Evolutionary conservation across 805 yeast genomes (phyloP), one percentile per base, ranked within the genome.

Genomic region (Cyberlindnera mrakii): DNA sequence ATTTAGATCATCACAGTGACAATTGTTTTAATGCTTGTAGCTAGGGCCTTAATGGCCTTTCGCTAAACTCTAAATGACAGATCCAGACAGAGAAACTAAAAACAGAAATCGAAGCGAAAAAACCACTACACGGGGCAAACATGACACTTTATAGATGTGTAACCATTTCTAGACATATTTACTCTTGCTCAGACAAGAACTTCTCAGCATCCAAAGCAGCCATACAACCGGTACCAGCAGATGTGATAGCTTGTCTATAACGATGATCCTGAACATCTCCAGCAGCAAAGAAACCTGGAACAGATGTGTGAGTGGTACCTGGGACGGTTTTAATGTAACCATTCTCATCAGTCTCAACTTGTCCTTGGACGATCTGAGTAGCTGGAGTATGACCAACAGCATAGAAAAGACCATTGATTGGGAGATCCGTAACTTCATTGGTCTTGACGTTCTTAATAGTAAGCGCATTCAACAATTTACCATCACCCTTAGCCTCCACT

Each of bases 161-260:
- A 36, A 23, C 19, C 27, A 20, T 29, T 37, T 33, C 17, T 42
- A 19, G n/a, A 17, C 5, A 29, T 4, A 39, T 35, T 44, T 63
- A 69, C 45, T 70, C 74, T 42, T 60, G 56, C 53, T 85, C 95
- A 37, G 91, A 70, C 49, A 90, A 64, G 65, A 75, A 85, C 65
- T 79, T 83, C 71, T 90, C 97, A 60, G 91, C 87, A 59, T 93
- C 98, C 49, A 93, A 77, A 47, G 96, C 99, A 58, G 99, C 99
- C 97, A 90, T 91, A 76, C 99, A 93, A 51, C 99, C 99, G 50
- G 96, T 77, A 62, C 99, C 99, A n/a, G 99, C 99, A 65, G 97
- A 89, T 34, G 99, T 93, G 62, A 93, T 88, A 46, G 99, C 99
- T 74, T 93, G 99, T 80, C 99, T 87, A 70, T 91, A 93, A 64